These are phyloP conservation scores for Oligophagozyma castellii DNA, from an alignment of 1,139 yeast species.

Conservation along the genomic window DNA sequence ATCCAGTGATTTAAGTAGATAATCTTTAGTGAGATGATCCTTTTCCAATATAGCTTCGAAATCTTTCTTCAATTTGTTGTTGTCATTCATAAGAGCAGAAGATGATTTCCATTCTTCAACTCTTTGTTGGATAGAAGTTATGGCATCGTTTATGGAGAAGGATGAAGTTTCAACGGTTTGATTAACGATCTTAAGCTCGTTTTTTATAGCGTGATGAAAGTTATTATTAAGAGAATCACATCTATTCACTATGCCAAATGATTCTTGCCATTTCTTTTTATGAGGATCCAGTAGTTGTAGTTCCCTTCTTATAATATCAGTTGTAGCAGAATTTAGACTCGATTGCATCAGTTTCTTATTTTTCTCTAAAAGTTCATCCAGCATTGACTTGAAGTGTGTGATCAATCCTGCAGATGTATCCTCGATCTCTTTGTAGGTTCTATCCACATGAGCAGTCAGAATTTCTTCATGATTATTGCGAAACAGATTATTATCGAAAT, in stretches of 20 bases:
- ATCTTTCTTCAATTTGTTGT: slow-evolving; percentile 9
- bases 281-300: slow-evolving; percentile 21
- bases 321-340: slow-evolving; percentile 20
- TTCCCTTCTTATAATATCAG: slow-evolving; percentile 24
- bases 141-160: slow-evolving; percentile 8
- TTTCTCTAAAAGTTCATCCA: slow-evolving; percentile 19
- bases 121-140: slow-evolving; percentile 9
- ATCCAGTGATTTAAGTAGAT: slow-evolving; percentile 4
- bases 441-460: slow-evolving; percentile 16
- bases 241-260: slow-evolving; percentile 24
- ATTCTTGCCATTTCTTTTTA: slow-evolving; percentile 23
- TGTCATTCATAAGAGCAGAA: slow-evolving; percentile 4
- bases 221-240: slow-evolving; percentile 24
- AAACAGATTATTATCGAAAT: slow-evolving; percentile 23
- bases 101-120: slow-evolving; percentile 8
- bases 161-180: slow-evolving; percentile 1
- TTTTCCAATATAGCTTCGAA: slow-evolving; percentile 8
- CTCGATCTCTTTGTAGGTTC: slow-evolving; percentile 21
- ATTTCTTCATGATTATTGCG: slow-evolving; percentile 23
- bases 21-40: slow-evolving; percentile 2
- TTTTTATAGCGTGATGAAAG: slow-evolving; percentile 8
- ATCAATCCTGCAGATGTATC: slow-evolving; percentile 20
- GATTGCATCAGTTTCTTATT: slow-evolving; percentile 21
- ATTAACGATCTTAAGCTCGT: neutral
- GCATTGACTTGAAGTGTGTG: slow-evolving; percentile 13